phyloP scores from a whole-genome alignment of 805 yeast species.

The Saccharomyces mikatae region DNA sequence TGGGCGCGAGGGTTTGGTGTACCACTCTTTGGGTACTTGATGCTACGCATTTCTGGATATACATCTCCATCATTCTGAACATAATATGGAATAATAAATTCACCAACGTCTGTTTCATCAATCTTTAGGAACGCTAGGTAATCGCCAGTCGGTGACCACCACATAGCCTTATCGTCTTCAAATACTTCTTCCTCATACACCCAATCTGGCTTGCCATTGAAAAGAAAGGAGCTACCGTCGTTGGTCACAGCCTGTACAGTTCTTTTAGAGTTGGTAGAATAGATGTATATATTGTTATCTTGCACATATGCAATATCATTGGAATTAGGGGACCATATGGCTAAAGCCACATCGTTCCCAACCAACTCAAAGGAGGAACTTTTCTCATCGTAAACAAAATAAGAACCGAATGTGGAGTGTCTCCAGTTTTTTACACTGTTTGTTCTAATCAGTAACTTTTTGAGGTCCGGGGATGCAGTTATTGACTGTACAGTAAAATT shows the following conservation, averaged over 20 bases:
- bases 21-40: slow-evolving; percentile 85
- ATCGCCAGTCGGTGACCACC: slow-evolving; percentile 70
- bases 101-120: slow-evolving; percentile 68
- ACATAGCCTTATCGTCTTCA: slow-evolving; percentile 47
- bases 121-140: slow-evolving; percentile 55
- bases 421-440: slow-evolving; percentile 54
- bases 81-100: slow-evolving; percentile 66
- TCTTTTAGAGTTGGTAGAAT: slow-evolving; percentile 28
- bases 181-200: slow-evolving; percentile 77
- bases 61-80: slow-evolving; percentile 45
- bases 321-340: slow-evolving; percentile 72
- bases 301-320: slow-evolving; percentile 54
- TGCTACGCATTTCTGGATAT: slow-evolving; percentile 52
- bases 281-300: slow-evolving; percentile 61
- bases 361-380: slow-evolving; percentile 20
- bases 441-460: slow-evolving; percentile 50
- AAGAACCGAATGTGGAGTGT: slow-evolving; percentile 40
- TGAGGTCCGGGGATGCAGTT: slow-evolving; percentile 60
- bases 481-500: slow-evolving; percentile 44
- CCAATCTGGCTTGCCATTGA: slow-evolving; percentile 76
- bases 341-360: slow-evolving; percentile 36
- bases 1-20: slow-evolving; percentile 62
- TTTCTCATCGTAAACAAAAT: slow-evolving; percentile 35
- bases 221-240: slow-evolving; percentile 46
- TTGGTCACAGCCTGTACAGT: slow-evolving; percentile 23